These are phyloP conservation scores for Lolium rigidum DNA, from an alignment of 176 grass and related monocot species.

Conservation along the genomic window DNA sequence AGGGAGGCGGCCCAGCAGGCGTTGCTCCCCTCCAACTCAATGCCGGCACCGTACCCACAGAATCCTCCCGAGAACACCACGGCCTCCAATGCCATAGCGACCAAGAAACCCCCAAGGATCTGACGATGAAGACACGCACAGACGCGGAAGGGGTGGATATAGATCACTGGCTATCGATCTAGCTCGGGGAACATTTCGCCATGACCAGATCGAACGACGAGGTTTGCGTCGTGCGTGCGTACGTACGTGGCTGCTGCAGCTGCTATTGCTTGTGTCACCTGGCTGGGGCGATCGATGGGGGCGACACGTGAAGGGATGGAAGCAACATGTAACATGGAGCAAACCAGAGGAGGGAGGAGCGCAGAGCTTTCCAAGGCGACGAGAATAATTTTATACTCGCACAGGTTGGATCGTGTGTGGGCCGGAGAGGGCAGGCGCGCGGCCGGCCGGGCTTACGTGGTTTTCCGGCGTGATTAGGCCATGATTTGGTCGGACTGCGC, in stretches of 20 bases:
- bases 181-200: not conserved
- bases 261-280: not conserved
- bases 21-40: slow-evolving; percentile 33
- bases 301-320: not conserved
- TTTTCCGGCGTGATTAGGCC: slow-evolving; percentile 52
- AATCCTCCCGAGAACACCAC: slow-evolving; percentile 64
- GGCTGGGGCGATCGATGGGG: not conserved
- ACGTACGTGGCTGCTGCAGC: slow-evolving; percentile 5
- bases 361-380: not conserved
- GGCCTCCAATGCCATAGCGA: slow-evolving; percentile 75
- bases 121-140: not conserved
- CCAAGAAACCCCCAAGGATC: slow-evolving; percentile 26
- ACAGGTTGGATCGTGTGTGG: not conserved
- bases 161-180: not conserved
- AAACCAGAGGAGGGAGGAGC: slow-evolving; percentile 2
- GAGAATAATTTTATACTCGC: slow-evolving; percentile 34
- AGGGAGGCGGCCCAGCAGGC: slow-evolving; percentile 41
- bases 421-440: not conserved
- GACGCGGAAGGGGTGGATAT: not conserved
- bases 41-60: slow-evolving; percentile 36
- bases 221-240: slow-evolving; percentile 3
- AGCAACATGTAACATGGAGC: slow-evolving; percentile 44
- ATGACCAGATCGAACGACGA: not conserved
- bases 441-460: not conserved
- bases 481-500: slow-evolving; percentile 58